These are phyloP conservation scores for Fraxinus nigra DNA, from an alignment of 305 asterid species.

Conservation along the genomic window DNA sequence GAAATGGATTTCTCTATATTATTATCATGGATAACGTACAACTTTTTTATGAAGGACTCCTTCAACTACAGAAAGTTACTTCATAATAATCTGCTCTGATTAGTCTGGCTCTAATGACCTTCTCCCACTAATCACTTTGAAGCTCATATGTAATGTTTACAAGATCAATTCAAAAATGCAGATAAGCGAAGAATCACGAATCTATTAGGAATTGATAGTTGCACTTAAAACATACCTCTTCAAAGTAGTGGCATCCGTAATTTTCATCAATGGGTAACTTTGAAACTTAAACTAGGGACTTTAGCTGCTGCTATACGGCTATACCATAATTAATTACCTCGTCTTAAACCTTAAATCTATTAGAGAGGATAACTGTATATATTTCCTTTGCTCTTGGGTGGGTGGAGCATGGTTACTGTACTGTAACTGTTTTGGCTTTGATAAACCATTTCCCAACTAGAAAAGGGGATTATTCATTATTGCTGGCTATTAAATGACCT, in stretches of 20 bases:
- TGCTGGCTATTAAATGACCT: constrained; percentile 7
- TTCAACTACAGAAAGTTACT: not conserved
- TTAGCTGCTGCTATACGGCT: not conserved
- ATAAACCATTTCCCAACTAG: not conserved
- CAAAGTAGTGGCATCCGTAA: not conserved
- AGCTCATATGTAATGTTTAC: not conserved
- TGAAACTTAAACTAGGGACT: not conserved
- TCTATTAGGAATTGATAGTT: not conserved
- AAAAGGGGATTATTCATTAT: not conserved
- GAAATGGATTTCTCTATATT: not conserved
- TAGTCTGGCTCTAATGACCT: not conserved
- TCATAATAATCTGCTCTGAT: not conserved
- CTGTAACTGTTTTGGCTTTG: not conserved
- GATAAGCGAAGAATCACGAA: not conserved
- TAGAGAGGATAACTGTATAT: not conserved
- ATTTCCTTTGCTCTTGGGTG: not conserved
- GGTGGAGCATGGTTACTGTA: not conserved
- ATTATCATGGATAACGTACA: not conserved
- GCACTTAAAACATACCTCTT: not conserved
- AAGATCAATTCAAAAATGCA: not conserved
- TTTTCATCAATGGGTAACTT: not conserved
- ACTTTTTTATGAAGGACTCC: not conserved
- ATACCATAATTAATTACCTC: not conserved
- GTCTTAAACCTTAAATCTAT: not conserved
- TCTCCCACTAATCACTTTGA: not conserved